Evolutionary conservation across 257 asterid species (phyloP).

Genomic region (Plectranthus barbatus): DNA sequence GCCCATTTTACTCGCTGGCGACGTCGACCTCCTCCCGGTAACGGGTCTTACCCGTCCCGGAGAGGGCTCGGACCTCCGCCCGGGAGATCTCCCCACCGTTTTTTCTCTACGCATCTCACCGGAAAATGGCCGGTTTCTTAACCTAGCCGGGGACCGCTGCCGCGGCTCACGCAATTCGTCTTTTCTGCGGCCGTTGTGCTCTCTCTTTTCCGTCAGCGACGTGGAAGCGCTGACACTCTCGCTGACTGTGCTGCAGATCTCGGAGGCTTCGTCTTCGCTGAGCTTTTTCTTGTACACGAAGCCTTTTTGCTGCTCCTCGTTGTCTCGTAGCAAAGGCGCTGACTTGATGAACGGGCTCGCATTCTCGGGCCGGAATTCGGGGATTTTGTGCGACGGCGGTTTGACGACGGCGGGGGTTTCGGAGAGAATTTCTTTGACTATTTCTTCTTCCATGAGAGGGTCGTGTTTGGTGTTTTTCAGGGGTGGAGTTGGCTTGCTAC

Average conservation of each 20-base stretch:
- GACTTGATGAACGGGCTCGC: slow-evolving; percentile 32
- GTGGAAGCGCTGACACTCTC: slow-evolving; percentile 26
- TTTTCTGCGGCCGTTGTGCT: background rate
- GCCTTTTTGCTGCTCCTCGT: slow-evolving; percentile 15
- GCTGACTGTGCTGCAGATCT: slow-evolving; percentile 32
- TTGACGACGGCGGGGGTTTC: slow-evolving; percentile 43
- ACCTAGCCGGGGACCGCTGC: slow-evolving; percentile 44
- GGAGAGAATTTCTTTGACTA: slow-evolving; percentile 66
- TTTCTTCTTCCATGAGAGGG: slow-evolving; percentile 45
- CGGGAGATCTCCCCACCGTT: slow-evolving; percentile 43
- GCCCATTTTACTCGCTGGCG: slow-evolving; percentile 60
- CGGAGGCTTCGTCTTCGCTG: slow-evolving; percentile 25
- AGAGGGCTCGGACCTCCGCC: slow-evolving; percentile 39
- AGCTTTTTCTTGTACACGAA: slow-evolving; percentile 16
- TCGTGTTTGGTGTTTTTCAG: background rate
- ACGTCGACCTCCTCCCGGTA: slow-evolving; percentile 56
- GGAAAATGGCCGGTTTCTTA: slow-evolving; percentile 27
- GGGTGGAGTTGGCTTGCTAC: background rate
- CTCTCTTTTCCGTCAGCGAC: slow-evolving; percentile 25
- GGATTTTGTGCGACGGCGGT: background rate
- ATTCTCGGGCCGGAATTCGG: background rate
- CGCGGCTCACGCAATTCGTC: slow-evolving; percentile 26
- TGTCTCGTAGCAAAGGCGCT: slow-evolving; percentile 21
- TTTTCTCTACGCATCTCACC: slow-evolving; percentile 26
- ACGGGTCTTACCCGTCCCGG: slow-evolving; percentile 39